Evolutionary conservation across 2,329 filamentous ascomycete species (phyloP).

Genomic region (Ascochyta koolunga): DNA sequence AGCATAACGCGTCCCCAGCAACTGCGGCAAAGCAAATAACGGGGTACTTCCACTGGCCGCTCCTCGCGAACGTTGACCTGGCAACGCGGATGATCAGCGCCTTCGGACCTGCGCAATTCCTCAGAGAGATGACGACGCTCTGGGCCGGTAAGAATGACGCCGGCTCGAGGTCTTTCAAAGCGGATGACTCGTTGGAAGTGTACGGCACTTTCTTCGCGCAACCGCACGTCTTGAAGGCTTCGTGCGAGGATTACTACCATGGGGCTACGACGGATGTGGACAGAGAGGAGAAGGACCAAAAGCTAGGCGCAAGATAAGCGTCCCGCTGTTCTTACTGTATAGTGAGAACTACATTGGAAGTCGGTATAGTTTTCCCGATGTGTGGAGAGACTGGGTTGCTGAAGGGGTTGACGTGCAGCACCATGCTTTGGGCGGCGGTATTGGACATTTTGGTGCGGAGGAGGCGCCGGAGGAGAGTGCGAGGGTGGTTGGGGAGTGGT

Average conservation of each 20-base stretch:
- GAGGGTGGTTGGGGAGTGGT: constrained; percentile 45
- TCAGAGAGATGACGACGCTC: constrained; percentile 43
- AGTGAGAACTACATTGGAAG: constrained; percentile 57
- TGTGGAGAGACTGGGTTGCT: constrained; percentile 58
- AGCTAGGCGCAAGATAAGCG: constrained; percentile 52
- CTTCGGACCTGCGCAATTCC: constrained; percentile 52
- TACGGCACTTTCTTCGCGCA: constrained; percentile 55
- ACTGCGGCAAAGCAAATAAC: constrained; percentile 50
- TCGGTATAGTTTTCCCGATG: constrained; percentile 56
- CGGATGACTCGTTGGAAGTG: constrained; percentile 44
- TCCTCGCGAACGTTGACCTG: constrained; percentile 60
- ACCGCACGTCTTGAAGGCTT: constrained; percentile 52
- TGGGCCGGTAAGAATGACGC: constrained; percentile 38
- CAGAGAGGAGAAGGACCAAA: constrained; percentile 55
- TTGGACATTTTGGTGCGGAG: constrained; percentile 64
- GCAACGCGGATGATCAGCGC: constrained; percentile 59
- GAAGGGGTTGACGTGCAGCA: constrained; percentile 56
- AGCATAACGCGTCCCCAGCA: constrained; percentile 47
- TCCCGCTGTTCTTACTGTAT: constrained; percentile 59
- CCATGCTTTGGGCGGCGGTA: constrained; percentile 55
- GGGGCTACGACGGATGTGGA: constrained; percentile 60
- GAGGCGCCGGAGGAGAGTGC: constrained; percentile 57
- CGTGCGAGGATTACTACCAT: constrained; percentile 64
- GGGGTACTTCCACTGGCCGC: constrained; percentile 66
- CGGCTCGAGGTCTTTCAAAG: constrained; percentile 19